A percentile compares a stretch with the other conserved stretches of the same genome.
Evolutionary conservation across 2,329 filamentous ascomycete species (phyloP).

Genomic region (Beauveria medogensis): DNA sequence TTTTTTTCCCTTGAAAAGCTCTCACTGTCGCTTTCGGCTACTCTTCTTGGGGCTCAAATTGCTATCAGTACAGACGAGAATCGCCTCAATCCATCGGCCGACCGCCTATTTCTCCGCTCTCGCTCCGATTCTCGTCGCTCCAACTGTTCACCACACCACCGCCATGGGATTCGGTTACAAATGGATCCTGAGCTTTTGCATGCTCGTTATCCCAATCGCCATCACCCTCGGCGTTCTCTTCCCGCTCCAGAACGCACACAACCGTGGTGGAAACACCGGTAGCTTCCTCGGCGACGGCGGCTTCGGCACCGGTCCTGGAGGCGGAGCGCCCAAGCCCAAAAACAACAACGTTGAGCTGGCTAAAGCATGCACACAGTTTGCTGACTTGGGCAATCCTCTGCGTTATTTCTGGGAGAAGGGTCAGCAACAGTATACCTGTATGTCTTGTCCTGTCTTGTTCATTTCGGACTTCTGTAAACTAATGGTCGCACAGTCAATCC

Average conservation of each 20-base stretch:
- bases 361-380: constrained; percentile 34
- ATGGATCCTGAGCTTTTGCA: constrained; percentile 41
- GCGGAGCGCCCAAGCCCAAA: not conserved
- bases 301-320: constrained; percentile 16
- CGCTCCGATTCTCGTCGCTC: not conserved
- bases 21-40: not conserved
- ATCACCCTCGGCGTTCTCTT: constrained; percentile 41
- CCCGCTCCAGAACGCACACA: constrained; percentile 37
- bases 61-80: not conserved
- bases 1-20: constrained; percentile 9
- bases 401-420: constrained; percentile 25
- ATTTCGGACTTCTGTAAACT: not conserved
- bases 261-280: constrained; percentile 33
- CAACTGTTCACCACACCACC: not conserved
- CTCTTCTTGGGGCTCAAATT: not conserved
- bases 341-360: constrained; percentile 28
- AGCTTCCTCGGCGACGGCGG: constrained; percentile 30
- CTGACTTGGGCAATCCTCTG: constrained; percentile 34
- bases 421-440: constrained; percentile 37
- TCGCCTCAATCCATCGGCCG: not conserved
- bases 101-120: not conserved
- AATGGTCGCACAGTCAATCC: constrained; percentile 39
- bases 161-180: constrained; percentile 30
- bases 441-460: constrained; percentile 20
- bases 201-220: constrained; percentile 42